phyloP scores from a whole-genome alignment of 2,329 filamentous ascomycete genomes.

The Colletotrichum coccodes region DNA sequence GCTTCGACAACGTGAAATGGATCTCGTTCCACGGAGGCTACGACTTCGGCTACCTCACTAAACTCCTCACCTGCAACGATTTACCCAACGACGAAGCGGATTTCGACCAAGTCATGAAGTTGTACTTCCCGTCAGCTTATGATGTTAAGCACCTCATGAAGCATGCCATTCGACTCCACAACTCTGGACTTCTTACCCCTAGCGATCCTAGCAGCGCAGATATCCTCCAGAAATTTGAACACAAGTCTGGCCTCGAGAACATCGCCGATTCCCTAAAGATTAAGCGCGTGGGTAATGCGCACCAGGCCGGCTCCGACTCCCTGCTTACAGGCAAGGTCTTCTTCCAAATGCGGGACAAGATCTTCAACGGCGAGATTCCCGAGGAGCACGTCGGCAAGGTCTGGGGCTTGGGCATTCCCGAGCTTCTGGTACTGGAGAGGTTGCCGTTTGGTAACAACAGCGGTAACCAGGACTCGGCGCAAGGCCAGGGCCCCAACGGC shows the following conservation, averaged over 20 bases:
- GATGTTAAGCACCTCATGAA: constrained; percentile 99
- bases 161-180: constrained; percentile 78
- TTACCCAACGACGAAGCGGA: constrained; percentile 90
- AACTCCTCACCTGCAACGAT: constrained; percentile 85
- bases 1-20: constrained; percentile 91
- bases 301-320: constrained; percentile 94
- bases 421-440: constrained; percentile 57
- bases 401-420: constrained; percentile 87
- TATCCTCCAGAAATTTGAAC: constrained; percentile 85
- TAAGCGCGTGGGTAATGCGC: constrained; percentile 85
- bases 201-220: constrained; percentile 73
- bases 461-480: constrained; percentile 45
- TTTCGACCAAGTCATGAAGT: constrained; percentile 88
- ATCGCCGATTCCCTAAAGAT: constrained; percentile 94
- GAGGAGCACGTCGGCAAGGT: constrained; percentile 89
- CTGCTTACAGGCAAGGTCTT: constrained; percentile 94
- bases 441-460: constrained; percentile 46
- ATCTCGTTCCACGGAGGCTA: constrained; percentile 98
- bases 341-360: constrained; percentile 89
- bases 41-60: constrained; percentile 97
- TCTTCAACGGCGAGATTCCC: constrained; percentile 85
- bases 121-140: constrained; percentile 92
- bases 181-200: constrained; percentile 70
- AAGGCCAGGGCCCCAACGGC: constrained; percentile 45
- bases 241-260: constrained; percentile 92